phyloP scores from a whole-genome alignment of 345 rosid species.

The Linum lewisii region DNA sequence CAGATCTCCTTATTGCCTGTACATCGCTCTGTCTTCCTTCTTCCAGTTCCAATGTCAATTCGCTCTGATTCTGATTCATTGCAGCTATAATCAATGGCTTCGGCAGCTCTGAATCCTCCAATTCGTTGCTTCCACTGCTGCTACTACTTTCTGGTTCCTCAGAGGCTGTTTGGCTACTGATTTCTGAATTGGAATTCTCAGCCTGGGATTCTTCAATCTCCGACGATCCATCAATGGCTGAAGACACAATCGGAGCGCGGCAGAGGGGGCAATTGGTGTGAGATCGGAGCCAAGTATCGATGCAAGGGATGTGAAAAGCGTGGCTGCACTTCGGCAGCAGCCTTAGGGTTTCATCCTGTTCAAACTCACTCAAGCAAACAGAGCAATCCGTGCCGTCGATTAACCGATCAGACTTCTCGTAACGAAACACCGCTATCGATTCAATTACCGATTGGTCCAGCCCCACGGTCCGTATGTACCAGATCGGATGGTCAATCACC shows the following conservation, averaged over 20 bases:
- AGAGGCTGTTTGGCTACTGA: background rate
- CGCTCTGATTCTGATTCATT: slow-evolving; percentile 21
- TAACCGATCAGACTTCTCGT: slow-evolving; percentile 36
- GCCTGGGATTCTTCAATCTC: slow-evolving; percentile 10
- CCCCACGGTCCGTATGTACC: slow-evolving; percentile 57
- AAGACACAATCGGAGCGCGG: slow-evolving; percentile 45
- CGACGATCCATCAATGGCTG: slow-evolving; percentile 5
- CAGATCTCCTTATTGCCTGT: slow-evolving; percentile 39
- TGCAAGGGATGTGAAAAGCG: slow-evolving; percentile 68
- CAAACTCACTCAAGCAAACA: slow-evolving; percentile 69
- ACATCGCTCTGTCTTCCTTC: slow-evolving; percentile 9
- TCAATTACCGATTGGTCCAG: slow-evolving; percentile 49
- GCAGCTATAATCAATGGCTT: slow-evolving; percentile 4
- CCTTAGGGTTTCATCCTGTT: slow-evolving; percentile 53
- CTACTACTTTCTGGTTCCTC: slow-evolving; percentile 10
- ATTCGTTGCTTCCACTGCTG: background rate
- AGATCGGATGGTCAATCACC: slow-evolving; percentile 36
- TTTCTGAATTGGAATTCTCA: slow-evolving; percentile 14
- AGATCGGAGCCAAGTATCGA: slow-evolving; percentile 73
- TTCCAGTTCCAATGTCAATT: slow-evolving; percentile 17
- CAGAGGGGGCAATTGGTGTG: slow-evolving; percentile 81
- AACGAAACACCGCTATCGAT: slow-evolving; percentile 46
- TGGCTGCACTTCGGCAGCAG: slow-evolving; percentile 76
- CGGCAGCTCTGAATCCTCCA: slow-evolving; percentile 1
- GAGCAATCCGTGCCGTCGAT: slow-evolving; percentile 74